Evolutionary conservation across 228 moss, liverwort and hornwort genomes (phyloP).

Genomic region (Sphagnum magellanicum): DNA sequence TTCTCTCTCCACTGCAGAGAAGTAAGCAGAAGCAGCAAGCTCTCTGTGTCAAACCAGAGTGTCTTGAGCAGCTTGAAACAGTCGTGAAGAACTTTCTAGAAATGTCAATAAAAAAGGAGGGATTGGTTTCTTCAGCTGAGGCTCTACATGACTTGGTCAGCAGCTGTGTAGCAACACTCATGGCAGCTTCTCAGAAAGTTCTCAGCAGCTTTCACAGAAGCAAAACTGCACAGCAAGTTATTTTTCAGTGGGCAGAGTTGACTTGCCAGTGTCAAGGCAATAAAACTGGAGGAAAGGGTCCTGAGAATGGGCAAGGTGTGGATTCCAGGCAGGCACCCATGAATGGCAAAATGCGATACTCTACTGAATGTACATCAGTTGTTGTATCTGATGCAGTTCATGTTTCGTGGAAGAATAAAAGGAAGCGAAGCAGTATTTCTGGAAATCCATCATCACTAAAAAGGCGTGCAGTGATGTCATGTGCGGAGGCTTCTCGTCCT

Average conservation of each 20-base stretch:
- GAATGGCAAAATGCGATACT: conserved; percentile 7
- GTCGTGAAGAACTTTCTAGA: conserved; percentile 40
- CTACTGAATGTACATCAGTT: conserved; percentile 7
- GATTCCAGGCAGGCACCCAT: conserved; percentile 16
- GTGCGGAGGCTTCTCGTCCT: conserved; percentile 6
- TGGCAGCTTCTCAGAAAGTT: conserved; percentile 46
- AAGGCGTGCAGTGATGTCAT: conserved; percentile 13
- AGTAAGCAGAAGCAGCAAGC: conserved; percentile 18
- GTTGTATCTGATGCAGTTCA: conserved; percentile 8
- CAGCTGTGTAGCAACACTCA: conserved; percentile 49
- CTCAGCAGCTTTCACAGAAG: conserved; percentile 48
- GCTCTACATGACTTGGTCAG: conserved; percentile 51
- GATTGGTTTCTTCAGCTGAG: conserved; percentile 29
- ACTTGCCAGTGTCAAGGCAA: conserved; percentile 50
- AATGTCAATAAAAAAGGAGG: conserved; percentile 22
- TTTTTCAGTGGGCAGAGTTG: conserved; percentile 50
- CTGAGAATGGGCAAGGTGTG: conserved; percentile 15
- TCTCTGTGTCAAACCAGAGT: conserved; percentile 41
- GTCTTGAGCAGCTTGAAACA: conserved; percentile 38
- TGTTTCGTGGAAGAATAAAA: conserved; percentile 29
- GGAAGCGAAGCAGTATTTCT: conserved; percentile 19
- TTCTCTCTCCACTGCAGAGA: conserved; percentile 15
- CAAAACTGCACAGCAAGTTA: conserved; percentile 49
- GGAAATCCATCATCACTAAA: conserved; percentile 19
- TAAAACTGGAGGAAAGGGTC: conserved; percentile 11